Base-by-base conservation (phyloP, 2,329 filamentous ascomycete genomes). In the Ampelomyces quisqualis region DNA sequence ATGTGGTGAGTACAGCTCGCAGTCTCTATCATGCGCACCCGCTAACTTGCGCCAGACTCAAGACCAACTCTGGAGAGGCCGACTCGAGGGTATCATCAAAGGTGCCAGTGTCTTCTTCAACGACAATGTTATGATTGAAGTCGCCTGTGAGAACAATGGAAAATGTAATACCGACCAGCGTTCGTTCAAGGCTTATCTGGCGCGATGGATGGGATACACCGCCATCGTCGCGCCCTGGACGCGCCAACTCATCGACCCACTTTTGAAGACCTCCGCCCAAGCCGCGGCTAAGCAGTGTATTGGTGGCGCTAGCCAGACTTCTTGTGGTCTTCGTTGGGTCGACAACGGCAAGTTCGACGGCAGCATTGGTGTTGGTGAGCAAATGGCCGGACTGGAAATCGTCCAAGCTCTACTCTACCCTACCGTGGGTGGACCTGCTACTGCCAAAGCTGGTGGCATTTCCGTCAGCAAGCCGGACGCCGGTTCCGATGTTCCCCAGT, bases 311-410 rank as follows among this genome's bases (percentile, higher is more conserved):
- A 70, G 75, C 19, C 68, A 73, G 17, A 68, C 69, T 5, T 71
- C 69, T 1, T 77, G 74, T 50, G 74, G 74, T 17, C 68, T 73
- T 4, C 61, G 63, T 22, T 77, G 74, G 74, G 63, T 58, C 10
- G 66, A 62, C 2, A 60, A 60, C 7, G 66, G 63, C 14, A 52
- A 37, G 1, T 74, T 73, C 49, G 77, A 80, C 52, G 70, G 73
- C 13, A 70, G 64, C 14, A 66, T 66, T 27, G 78, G 79, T 30
- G 77, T 80, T 9, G 78, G 79, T 11, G 76, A 82, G 62, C 75
- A 81, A 64, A 81, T 82, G 78, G 72, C 73, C 44, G 78, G 75
- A 3, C 64, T 83, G 18, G 77, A 79, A 43, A 72, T 78, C 37
- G 68, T 82, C 37, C 70, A 77, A 64, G 64, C 28, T 65, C 72